Evolutionary conservation across 176 grass and related monocot species (phyloP).

Genomic region (Guadua angustifolia): DNA sequence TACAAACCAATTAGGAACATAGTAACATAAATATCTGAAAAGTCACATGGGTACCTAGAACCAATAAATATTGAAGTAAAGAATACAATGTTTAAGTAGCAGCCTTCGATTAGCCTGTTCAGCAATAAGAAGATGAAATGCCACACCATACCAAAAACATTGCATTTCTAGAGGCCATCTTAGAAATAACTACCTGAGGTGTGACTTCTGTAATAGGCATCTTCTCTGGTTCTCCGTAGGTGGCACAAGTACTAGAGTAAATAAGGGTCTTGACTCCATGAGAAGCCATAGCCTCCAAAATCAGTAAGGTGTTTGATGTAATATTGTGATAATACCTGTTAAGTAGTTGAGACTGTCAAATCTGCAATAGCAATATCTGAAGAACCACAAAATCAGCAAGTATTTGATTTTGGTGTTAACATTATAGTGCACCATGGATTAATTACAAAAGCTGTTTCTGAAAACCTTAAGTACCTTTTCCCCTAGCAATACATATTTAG

Average conservation of each 20-base stretch:
- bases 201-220: constrained; percentile 82
- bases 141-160: constrained; percentile 4
- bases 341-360: constrained; percentile 38
- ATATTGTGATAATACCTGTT: constrained; percentile 87
- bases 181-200: constrained; percentile 61
- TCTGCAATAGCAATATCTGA: constrained; percentile 12
- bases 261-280: constrained; percentile 78
- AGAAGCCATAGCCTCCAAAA: constrained; percentile 82
- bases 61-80: not conserved
- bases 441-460: not conserved
- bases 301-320: constrained; percentile 69
- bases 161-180: constrained; percentile 1
- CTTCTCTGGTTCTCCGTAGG: constrained; percentile 79
- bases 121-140: constrained; percentile 26
- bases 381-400: constrained; percentile 23
- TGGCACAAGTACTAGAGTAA: constrained; percentile 87
- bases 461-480: not conserved
- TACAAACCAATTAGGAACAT: constrained; percentile 37
- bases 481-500: constrained; percentile 9
- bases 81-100: constrained; percentile 14
- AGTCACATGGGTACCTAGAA: not conserved
- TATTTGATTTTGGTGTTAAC: not conserved
- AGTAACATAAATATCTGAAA: constrained; percentile 1
- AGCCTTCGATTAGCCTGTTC: constrained; percentile 5
- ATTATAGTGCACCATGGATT: constrained; percentile 19